These are phyloP conservation scores for Didymella arachidicola DNA, from an alignment of 2,329 filamentous ascomycete genomes.

Conservation along the genomic window DNA sequence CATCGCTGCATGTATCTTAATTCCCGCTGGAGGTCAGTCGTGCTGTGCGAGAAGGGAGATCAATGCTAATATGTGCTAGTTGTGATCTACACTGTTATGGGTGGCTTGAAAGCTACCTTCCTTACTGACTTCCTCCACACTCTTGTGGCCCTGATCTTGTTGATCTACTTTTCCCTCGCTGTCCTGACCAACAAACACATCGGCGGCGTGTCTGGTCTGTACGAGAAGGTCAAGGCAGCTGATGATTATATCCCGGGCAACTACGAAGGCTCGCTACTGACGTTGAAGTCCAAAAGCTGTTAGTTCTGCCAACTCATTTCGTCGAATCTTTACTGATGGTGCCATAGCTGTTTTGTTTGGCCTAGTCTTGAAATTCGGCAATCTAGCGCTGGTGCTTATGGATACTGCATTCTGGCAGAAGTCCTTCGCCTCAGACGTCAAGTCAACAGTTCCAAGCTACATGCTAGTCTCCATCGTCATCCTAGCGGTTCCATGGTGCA, in stretches of 20 bases:
- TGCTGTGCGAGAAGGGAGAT: too few relatives aligned
- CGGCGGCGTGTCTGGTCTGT: conserved; percentile 15
- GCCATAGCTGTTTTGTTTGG: conserved; percentile 17
- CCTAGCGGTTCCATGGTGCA: conserved; percentile 24
- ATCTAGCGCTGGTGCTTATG: conserved; percentile 25
- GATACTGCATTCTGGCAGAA: conserved; percentile 26
- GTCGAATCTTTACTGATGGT: background rate
- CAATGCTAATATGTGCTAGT: conserved; percentile 73
- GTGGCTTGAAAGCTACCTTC: conserved; percentile 73
- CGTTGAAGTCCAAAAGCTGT: conserved; percentile 71
- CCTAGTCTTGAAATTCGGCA: conserved; percentile 22
- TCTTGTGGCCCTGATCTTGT: conserved; percentile 78
- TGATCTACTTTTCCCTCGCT: conserved; percentile 59
- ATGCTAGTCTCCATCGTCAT: conserved; percentile 21
- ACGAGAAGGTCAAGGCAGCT: conserved; percentile 61
- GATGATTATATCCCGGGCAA: conserved; percentile 76
- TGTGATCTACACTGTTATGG: conserved; percentile 76
- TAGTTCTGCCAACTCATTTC: background rate
- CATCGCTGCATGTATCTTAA: conserved; percentile 16
- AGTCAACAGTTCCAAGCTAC: conserved; percentile 23
- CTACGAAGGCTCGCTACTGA: conserved; percentile 78
- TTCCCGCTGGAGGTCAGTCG: conserved; percentile 20
- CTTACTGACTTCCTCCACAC: conserved; percentile 86
- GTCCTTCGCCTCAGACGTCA: conserved; percentile 23
- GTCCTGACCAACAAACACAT: conserved; percentile 18